Evolutionary conservation across 306 rosid species (phyloP), one percentile per base, ranked within the genome.

Genomic region (Elaeagnus macrophylla): DNA sequence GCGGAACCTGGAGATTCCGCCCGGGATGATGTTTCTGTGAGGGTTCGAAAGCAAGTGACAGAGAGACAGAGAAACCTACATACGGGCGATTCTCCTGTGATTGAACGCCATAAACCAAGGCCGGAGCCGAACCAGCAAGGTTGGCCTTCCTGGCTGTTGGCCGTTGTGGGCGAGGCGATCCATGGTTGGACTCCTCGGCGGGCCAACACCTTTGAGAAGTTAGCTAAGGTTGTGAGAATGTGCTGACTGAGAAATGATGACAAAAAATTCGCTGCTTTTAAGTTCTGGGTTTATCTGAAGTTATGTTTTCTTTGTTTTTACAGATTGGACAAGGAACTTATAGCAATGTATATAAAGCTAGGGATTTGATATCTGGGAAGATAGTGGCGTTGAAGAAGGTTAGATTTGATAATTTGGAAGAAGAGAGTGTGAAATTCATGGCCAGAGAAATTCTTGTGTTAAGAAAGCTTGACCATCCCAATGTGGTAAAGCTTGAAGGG

Each of bases 241-340:
- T 12, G 43, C 42, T 9, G 37, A 42, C 52, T 64, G 41, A 39
- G 44, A 60, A 53, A 69, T 16, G 56, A 13, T 42, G 37, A 25
- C 32, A 1, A 25, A 25, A 35, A 19, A 38, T 14, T 45, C 9
- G 44, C 9, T 20, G 10, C 54, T 59, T 59, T 11, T 2, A 0
- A 40, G 32, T 39, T 65, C 44, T n/a, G 13, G 10, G 19, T 50
- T 56, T 19, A 53, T 62, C n/a, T 25, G 32, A 25, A 25, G 10
- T 44, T 62, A 32, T 38, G 0, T 50, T 40, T 49, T 52, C 41
- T 53, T 9, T 47, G 17, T 39, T 61, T 72, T 61, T 75, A 60
- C 77, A 91, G 99, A 87, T 91, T 70, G 99, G 99, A 72, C 99
- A 91, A 69, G 99, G 99, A 48, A 91, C 99, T 48, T 91, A 91